Conservation (phyloP, 768 basidiomycete genomes). For the Boletus coccyginus region DNA sequence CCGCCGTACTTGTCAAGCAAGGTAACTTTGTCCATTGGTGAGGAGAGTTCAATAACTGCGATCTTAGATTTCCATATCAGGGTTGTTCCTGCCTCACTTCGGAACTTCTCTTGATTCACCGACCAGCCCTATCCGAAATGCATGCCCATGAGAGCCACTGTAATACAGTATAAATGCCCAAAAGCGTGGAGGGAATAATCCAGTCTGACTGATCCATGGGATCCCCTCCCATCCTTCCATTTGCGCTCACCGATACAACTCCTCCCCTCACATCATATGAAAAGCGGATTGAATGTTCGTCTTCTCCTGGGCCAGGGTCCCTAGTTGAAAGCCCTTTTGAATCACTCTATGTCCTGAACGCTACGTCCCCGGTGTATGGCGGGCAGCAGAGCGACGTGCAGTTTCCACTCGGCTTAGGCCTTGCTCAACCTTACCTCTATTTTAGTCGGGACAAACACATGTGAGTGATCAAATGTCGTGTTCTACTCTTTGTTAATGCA, state of each 20-base stretch:
- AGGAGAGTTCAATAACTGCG: too few species aligned
- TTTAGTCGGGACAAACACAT: neutral
- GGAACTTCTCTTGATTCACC: too few species aligned
- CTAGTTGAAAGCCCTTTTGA: neutral
- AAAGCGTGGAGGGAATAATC: neutral
- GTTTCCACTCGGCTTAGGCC: too few species aligned
- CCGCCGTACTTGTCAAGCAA: too few species aligned
- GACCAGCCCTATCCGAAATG: too few species aligned
- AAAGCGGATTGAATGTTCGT: neutral
- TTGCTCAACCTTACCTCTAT: neutral
- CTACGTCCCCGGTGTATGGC: neutral
- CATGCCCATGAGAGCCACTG: too few species aligned
- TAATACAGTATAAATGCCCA: too few species aligned
- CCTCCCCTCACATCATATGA: neutral
- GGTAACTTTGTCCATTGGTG: too few species aligned
- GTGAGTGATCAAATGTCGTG: neutral
- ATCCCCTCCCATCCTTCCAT: neutral
- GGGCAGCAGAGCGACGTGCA: neutral
- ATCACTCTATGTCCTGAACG: too few species aligned
- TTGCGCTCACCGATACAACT: neutral
- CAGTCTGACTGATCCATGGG: neutral
- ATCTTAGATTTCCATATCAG: too few species aligned
- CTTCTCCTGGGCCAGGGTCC: neutral
- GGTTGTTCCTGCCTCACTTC: too few species aligned
- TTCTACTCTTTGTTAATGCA: neutral